Percentiles rank a stretch among this genome's conserved stretches.
Evolutionary conservation across 108 stramenopile genomes (phyloP).

Genomic region (Tribonema minus): DNA sequence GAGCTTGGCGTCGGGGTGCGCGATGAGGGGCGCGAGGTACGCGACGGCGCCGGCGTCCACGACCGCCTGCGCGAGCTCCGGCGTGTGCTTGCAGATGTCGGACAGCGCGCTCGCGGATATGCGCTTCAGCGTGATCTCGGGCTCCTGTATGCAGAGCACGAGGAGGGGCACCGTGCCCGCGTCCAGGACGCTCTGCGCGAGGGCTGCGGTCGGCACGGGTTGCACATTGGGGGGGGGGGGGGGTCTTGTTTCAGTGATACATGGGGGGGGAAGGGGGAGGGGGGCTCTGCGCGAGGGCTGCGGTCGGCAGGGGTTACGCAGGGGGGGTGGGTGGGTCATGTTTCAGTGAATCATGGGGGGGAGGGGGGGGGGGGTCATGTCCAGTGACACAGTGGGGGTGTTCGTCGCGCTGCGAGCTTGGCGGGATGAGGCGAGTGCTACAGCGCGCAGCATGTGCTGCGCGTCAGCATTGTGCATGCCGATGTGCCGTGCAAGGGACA

Average conservation of each 20-base stretch:
- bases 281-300: constrained; percentile 63
- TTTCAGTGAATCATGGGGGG: too few species aligned
- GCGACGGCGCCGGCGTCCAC: constrained; percentile 68
- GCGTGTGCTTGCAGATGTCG: constrained; percentile 70
- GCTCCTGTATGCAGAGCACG: constrained; percentile 69
- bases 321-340: too few species aligned
- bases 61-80: constrained; percentile 67
- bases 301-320: neutral
- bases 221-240: too few species aligned
- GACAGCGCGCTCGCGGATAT: constrained; percentile 64
- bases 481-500: too few species aligned
- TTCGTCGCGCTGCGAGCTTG: too few species aligned
- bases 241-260: too few species aligned
- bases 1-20: constrained; percentile 66
- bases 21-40: constrained; percentile 65
- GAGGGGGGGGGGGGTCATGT: too few species aligned
- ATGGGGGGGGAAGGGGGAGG: too few species aligned
- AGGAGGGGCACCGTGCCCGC: constrained; percentile 66
- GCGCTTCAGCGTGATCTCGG: constrained; percentile 68
- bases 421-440: too few species aligned
- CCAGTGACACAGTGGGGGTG: too few species aligned
- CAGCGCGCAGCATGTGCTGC: too few species aligned
- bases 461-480: too few species aligned
- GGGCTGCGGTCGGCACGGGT: constrained; percentile 38
- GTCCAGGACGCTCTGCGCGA: constrained; percentile 67